Base-by-base conservation (phyloP, 345 rosid genomes). In the Cardiospermum halicacabum region DNA sequence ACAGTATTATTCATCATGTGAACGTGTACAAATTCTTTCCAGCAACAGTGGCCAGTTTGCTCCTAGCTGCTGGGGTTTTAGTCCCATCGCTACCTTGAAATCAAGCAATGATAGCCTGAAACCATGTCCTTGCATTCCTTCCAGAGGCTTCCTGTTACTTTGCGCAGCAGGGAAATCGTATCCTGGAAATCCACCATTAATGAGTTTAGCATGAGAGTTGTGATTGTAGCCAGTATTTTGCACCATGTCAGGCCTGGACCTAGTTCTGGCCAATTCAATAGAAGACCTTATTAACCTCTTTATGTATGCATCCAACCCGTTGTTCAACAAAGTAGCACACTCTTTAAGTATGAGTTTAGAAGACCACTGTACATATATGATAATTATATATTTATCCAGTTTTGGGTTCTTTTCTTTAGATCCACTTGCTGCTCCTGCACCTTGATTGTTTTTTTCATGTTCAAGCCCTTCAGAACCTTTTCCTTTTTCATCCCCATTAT, bases 1-100 rank as follows among this genome's bases (percentile, higher is more conserved):
- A 25, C 56, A 30, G 42, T 37, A 53, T 59, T 66, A 70, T 54
- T 71, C 74, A 18, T 72, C 64, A 10, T 62, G 70, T 13, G 65
- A 54, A 57, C 51, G 55, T 28, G 55, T 19, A 39, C 66, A 74
- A 25, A 75, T 80, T 76, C 72, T 80, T 79, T 80, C 87, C 64
- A 78, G 70, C 69, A 74, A 64, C 80, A 69, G 56, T 30, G 82
- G 79, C 82, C 87, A 78, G 56, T 78, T 72, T 72, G 75, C 84
- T 26, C 82, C 81, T 7, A 78, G 87, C 49, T 75, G 79, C 62
- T 69, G 84, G 40, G 82, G 84, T 32, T 64, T 82, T 22, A 82
- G 79, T 74, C 80, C 80, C 77, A 76, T 78, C 0, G 76, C 75
- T 26, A 69, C 71, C 76, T 60, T 65, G 71, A 76, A 69, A 31